phyloP scores from a whole-genome alignment of 2,329 filamentous ascomycete genomes.

The Paracorniculantispora psalliotae region DNA sequence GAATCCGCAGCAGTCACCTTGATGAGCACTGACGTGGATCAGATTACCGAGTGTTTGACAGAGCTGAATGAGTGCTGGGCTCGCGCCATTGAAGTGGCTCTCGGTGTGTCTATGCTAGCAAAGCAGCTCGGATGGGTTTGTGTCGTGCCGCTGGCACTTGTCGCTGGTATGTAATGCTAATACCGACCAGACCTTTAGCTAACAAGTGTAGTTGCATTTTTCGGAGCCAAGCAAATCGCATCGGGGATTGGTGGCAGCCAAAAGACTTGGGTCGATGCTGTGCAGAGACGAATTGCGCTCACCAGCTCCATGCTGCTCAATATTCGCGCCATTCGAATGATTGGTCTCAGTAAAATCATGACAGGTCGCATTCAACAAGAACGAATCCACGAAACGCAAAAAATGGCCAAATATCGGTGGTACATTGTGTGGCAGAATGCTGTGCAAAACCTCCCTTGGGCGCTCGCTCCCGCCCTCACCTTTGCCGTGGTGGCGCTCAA shows the following conservation, averaged over 20 bases:
- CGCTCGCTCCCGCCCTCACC: conserved; percentile 13
- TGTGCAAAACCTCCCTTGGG: conserved; percentile 18
- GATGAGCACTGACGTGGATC: conserved; percentile 17
- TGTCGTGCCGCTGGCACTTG: conserved; percentile 17
- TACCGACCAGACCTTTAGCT: neutral
- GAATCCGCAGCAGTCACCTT: conserved; percentile 16
- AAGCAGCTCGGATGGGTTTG: conserved; percentile 19
- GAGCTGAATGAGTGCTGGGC: conserved; percentile 20
- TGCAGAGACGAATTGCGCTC: conserved; percentile 17
- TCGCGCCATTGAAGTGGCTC: conserved; percentile 16
- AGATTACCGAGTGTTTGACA: conserved; percentile 10
- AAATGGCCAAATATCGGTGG: conserved; percentile 14
- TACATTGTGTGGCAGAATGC: conserved; percentile 18
- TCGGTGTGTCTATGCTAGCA: conserved; percentile 18
- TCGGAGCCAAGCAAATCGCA: conserved; percentile 16
- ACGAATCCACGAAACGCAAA: conserved; percentile 24
- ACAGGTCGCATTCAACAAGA: conserved; percentile 28
- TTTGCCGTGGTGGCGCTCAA: conserved; percentile 10
- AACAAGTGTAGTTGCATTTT: conserved; percentile 10
- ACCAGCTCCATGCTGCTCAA: conserved; percentile 27
- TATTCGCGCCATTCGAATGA: conserved; percentile 38
- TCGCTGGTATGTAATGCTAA: conserved; percentile 10
- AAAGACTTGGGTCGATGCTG: conserved; percentile 17
- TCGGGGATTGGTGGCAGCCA: conserved; percentile 15
- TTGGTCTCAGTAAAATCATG: conserved; percentile 31